Evolutionary conservation across 768 basidiomycete species (phyloP).

Genomic region (Termitomyces sp.): DNA sequence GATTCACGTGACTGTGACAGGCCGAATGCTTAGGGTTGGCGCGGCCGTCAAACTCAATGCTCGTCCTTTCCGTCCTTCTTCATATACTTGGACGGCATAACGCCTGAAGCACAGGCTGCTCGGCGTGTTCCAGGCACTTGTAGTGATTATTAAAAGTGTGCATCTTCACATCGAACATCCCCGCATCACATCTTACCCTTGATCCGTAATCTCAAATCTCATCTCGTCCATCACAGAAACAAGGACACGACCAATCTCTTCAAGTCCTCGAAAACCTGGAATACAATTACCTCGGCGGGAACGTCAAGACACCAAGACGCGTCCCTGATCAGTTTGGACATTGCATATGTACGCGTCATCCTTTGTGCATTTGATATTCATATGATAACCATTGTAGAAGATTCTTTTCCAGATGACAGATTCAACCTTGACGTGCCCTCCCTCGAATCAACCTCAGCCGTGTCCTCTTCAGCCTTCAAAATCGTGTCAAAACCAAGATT

Average conservation of each 20-base stretch:
- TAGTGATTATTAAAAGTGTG: not conserved
- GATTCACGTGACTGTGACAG: not conserved
- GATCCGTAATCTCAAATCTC: not conserved
- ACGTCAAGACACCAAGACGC: not conserved
- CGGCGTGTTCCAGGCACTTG: not conserved
- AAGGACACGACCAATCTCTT: too few relatives aligned
- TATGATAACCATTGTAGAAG: not conserved
- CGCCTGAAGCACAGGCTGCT: not conserved
- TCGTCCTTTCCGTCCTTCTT: not conserved
- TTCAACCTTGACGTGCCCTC: not conserved
- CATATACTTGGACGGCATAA: too few relatives aligned
- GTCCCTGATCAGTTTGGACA: not conserved
- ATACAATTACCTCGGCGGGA: not conserved
- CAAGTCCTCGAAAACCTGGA: not conserved
- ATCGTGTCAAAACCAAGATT: not conserved
- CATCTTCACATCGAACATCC: not conserved
- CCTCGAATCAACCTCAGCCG: not conserved
- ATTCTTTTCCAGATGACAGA: not conserved
- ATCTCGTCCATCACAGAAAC: not conserved
- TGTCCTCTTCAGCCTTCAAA: not conserved
- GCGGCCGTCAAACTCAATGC: not conserved
- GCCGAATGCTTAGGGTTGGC: not conserved
- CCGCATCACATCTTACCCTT: not conserved
- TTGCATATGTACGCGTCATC: not conserved
- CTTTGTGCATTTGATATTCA: not conserved